Evolutionary conservation across 371 early-diverging fungal genomes (phyloP), one percentile per base, ranked within the genome.

Genomic region (Sporodiniella umbellata): DNA sequence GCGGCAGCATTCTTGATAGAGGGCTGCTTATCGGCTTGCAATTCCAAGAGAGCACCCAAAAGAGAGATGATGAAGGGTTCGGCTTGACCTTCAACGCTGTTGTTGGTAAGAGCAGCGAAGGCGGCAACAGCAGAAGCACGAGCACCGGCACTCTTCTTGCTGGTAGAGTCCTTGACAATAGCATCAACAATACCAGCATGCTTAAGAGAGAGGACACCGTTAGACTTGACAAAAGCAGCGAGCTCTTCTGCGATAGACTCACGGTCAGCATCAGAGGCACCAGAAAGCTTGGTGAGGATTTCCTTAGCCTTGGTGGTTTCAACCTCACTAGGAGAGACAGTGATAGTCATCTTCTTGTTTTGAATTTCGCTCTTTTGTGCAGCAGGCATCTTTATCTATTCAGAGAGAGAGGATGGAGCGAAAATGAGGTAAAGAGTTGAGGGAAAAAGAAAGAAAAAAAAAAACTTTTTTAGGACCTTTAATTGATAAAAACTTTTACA

Each of bases 81-180:
- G 33, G 64, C 65, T 33, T 75, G 72, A 56, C 79, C 78, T 8
- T 75, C 64, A 22, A 68, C 31, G 38, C 31, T 48, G 40, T 66
- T 62, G 43, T 79, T 71, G 51, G 72, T 70, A 38, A 89, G 45
- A 23, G 84, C 83, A 54, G 67, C 70, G 51, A 87, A 59, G 28
- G 79, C 83, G 42, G 86, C 73, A 54, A 85, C 53, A 25, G 85
- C 88, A 33, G 83, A 83, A 43, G 80, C 80, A 39, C 88, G 79
- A 10, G 83, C 85, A 31, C 68, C 62, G 23, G 78, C 83, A 25
- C 66, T 79, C 79, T 86, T 86, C 72, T 86, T 85, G 72, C 82
- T 79, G 17, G 48, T 55, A 37, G 80, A 65, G 25, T 82, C 81
- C 43, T 78, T 68, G 51, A 67, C 53, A 53, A 89, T 68, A 54